A percentile compares a stretch with the other conserved stretches of the same genome.
These are phyloP conservation scores for Tolypocladium album DNA, from an alignment of 2,329 filamentous ascomycete genomes.

Conservation along the genomic window DNA sequence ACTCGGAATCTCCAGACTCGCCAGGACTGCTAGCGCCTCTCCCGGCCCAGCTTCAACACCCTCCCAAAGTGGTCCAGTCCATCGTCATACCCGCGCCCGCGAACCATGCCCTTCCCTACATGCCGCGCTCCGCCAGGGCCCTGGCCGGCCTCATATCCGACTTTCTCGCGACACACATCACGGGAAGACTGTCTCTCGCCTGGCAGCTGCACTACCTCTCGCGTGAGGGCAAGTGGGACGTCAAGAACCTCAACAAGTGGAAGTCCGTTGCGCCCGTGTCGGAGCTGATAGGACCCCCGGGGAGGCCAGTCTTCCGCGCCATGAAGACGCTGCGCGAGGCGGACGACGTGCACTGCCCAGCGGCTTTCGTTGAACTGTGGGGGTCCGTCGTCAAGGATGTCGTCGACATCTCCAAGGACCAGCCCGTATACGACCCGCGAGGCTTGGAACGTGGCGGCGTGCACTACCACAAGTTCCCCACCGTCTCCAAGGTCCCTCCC, in stretches of 20 bases:
- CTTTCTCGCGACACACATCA: slow-evolving; percentile 67
- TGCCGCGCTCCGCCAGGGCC: slow-evolving; percentile 61
- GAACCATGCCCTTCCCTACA: slow-evolving; percentile 76
- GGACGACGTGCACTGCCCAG: slow-evolving; percentile 71
- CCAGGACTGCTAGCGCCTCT: slow-evolving; percentile 20
- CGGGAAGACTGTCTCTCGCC: slow-evolving; percentile 65
- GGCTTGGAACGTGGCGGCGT: slow-evolving; percentile 57
- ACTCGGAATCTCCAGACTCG: slow-evolving; percentile 14
- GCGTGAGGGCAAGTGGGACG: slow-evolving; percentile 91
- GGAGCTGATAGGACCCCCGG: slow-evolving; percentile 50
- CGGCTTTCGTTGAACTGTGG: slow-evolving; percentile 59
- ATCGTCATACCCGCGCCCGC: slow-evolving; percentile 65
- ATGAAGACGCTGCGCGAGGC: slow-evolving; percentile 91
- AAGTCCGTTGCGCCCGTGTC: slow-evolving; percentile 69
- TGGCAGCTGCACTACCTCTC: slow-evolving; percentile 90
- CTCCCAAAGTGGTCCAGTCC: slow-evolving; percentile 50
- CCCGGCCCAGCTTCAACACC: slow-evolving; percentile 36
- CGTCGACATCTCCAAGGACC: slow-evolving; percentile 85
- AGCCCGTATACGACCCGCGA: slow-evolving; percentile 75
- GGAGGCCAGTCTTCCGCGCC: slow-evolving; percentile 60
- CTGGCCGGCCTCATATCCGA: slow-evolving; percentile 73
- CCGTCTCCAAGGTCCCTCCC: slow-evolving; percentile 84
- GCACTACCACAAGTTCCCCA: slow-evolving; percentile 78
- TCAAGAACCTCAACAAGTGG: slow-evolving; percentile 94
- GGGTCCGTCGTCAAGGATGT: slow-evolving; percentile 59